Evolutionary conservation across 192 early-diverging fungal species (phyloP).

Genomic region (Pilobolus umbonatus): DNA sequence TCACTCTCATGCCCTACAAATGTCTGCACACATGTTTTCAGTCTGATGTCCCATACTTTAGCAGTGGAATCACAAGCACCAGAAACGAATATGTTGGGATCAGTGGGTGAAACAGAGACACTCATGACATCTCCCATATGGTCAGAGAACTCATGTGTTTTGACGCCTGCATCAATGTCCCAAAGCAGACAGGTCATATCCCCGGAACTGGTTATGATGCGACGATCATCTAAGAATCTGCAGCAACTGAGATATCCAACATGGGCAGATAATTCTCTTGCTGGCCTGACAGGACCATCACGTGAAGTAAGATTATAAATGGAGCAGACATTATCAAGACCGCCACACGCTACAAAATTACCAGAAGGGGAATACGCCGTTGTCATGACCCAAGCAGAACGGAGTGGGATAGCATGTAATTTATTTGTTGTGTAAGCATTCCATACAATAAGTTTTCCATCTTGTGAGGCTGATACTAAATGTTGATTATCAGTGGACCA

Average conservation of each 20-base stretch:
- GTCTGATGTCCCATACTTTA: constrained; percentile 98
- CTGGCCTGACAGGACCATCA: constrained; percentile 90
- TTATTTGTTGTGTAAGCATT: constrained; percentile 98
- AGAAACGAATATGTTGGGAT: constrained; percentile 95
- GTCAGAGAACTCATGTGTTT: constrained; percentile 93
- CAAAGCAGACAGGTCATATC: constrained; percentile 99
- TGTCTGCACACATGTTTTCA: constrained; percentile 95
- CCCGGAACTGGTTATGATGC: constrained; percentile 91
- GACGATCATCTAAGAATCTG: constrained; percentile 90
- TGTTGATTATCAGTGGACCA: constrained; percentile 76
- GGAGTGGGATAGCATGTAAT: constrained; percentile 95
- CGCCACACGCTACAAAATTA: constrained; percentile 97
- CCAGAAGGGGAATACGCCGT: constrained; percentile 97
- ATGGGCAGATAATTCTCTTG: constrained; percentile 88
- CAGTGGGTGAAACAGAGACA: constrained; percentile 78
- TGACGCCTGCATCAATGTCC: constrained; percentile 98
- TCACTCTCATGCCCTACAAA: constrained; percentile 95
- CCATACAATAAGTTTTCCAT: constrained; percentile 99
- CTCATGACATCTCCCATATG: constrained; percentile 99
- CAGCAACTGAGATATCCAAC: constrained; percentile 97
- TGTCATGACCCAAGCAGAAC: constrained; percentile 99
- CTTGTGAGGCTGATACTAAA: constrained; percentile 95
- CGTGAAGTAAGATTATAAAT: constrained; percentile 96
- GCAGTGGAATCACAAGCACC: constrained; percentile 98
- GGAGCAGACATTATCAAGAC: constrained; percentile 97